Conservation (phyloP, 2,329 filamentous ascomycete species). For the Ceratocystis destructans region DNA sequence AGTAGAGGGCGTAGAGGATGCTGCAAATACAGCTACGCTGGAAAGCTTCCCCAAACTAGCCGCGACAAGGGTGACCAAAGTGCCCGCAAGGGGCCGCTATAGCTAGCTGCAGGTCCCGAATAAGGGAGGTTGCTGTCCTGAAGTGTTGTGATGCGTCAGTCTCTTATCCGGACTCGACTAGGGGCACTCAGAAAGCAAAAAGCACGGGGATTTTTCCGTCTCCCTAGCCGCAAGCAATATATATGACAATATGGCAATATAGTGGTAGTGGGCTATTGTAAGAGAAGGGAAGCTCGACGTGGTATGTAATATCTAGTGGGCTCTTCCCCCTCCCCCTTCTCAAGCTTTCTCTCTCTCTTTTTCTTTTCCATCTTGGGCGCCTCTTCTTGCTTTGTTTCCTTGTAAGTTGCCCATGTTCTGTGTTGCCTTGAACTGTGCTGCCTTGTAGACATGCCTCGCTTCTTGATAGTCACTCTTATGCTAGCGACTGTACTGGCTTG, state of each 20-base stretch:
- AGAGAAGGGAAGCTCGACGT: neutral
- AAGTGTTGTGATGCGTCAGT: neutral
- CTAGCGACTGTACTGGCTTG: neutral
- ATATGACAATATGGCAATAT: neutral
- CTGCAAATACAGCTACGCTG: neutral
- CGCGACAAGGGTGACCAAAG: neutral
- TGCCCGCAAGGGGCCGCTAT: neutral
- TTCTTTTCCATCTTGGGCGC: neutral
- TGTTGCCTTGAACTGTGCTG: neutral
- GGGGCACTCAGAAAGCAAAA: neutral
- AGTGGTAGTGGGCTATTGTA: neutral
- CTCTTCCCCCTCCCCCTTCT: neutral
- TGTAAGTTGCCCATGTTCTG: neutral
- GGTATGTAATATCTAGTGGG: neutral
- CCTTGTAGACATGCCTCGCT: neutral
- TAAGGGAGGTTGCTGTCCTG: neutral
- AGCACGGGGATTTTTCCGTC: neutral
- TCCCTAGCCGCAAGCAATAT: neutral
- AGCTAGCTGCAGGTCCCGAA: slow-evolving; percentile 1
- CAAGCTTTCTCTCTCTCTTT: neutral
- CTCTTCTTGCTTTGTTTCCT: neutral
- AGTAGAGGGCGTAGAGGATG: no score
- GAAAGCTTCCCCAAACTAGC: neutral
- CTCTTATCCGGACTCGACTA: neutral
- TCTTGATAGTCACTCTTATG: neutral